These are phyloP conservation scores for Tripterygium wilfordii DNA, from an alignment of 177 flowering plant genomes.

Conservation along the genomic window DNA sequence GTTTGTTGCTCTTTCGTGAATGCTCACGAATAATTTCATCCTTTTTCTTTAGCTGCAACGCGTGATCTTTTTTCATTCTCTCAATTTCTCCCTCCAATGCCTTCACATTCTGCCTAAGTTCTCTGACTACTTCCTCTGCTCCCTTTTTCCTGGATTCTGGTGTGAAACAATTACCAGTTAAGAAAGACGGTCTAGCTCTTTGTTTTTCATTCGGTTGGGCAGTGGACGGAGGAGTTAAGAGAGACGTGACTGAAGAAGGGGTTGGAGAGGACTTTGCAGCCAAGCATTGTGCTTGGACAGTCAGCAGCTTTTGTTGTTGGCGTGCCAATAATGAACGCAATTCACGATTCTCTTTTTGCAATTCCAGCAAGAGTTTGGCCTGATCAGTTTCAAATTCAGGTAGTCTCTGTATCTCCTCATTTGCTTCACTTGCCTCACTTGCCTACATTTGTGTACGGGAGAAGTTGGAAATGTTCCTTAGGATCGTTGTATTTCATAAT, in stretches of 20 bases:
- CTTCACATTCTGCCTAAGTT: constrained; percentile 47
- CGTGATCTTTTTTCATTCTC: constrained; percentile 66
- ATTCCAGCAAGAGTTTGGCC: constrained; percentile 67
- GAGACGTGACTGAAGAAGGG: constrained; percentile 53
- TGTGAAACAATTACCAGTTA: constrained; percentile 56
- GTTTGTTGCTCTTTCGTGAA: constrained; percentile 33
- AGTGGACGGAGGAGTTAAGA: constrained; percentile 51
- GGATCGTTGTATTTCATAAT: neutral
- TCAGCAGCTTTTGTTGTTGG: constrained; percentile 65
- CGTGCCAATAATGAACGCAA: constrained; percentile 62
- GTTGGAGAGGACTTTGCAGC: constrained; percentile 67
- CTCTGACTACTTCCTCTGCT: constrained; percentile 42
- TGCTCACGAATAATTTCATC: constrained; percentile 63
- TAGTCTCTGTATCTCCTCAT: constrained; percentile 41
- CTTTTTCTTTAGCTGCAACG: constrained; percentile 60
- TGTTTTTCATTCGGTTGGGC: constrained; percentile 40
- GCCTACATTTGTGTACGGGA: constrained; percentile 28
- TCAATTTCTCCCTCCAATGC: constrained; percentile 62
- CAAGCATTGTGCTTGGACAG: constrained; percentile 59
- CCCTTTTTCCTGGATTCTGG: constrained; percentile 59
- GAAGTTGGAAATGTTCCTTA: neutral
- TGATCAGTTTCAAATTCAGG: constrained; percentile 63
- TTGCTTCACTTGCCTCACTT: constrained; percentile 31
- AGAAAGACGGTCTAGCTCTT: constrained; percentile 41
- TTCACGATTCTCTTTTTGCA: constrained; percentile 85